phyloP scores from a whole-genome alignment of 2,329 filamentous ascomycete species.

The Colletotrichum liaoningense region DNA sequence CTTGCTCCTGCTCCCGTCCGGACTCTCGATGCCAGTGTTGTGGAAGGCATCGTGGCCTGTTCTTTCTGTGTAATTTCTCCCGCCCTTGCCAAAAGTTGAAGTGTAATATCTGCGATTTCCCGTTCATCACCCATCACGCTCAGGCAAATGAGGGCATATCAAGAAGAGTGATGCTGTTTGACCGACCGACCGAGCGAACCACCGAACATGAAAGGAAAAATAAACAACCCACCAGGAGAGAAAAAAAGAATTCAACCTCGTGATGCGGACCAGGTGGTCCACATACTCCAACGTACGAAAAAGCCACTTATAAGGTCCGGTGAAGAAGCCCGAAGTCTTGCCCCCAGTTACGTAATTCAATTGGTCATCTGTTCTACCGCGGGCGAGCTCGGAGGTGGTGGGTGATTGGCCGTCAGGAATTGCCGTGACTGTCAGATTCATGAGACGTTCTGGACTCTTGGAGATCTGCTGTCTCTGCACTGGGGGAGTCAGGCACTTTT shows the following conservation, averaged over 20 bases:
- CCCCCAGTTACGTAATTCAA: constrained; percentile 31
- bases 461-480: neutral
- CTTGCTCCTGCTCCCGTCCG: neutral
- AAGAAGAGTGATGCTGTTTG: neutral
- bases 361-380: constrained; percentile 24
- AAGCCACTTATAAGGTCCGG: constrained; percentile 13
- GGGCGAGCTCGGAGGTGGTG: neutral
- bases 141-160: neutral
- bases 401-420: constrained; percentile 17
- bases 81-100: constrained; percentile 19
- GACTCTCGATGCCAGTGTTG: neutral
- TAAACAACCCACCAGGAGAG: neutral
- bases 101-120: constrained; percentile 10
- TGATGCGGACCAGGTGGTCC: neutral
- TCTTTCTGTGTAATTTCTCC: constrained; percentile 7
- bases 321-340: neutral
- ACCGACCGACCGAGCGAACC: neutral
- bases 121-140: constrained; percentile 26
- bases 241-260: neutral
- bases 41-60: constrained; percentile 15
- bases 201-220: neutral
- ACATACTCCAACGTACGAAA: constrained; percentile 14
- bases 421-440: constrained; percentile 6
- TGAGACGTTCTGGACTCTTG: constrained; percentile 23
- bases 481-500: constrained; percentile 19